Conservation (phyloP, 192 early-diverging fungal genomes). For the Backusella australiensis region DNA sequence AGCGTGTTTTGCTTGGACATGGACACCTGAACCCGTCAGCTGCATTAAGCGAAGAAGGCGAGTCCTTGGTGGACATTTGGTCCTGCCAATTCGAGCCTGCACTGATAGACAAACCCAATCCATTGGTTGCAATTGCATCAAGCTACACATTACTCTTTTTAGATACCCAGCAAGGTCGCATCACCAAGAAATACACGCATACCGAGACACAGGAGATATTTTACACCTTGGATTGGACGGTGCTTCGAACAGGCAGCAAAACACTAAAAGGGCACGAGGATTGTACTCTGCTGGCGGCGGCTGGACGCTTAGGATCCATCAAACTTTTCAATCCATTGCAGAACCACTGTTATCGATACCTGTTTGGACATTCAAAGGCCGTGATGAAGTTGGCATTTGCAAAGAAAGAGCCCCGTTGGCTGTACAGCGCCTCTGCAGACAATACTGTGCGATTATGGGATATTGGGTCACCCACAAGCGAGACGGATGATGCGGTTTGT, state of each 20-base stretch:
- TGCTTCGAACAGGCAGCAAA: conserved; percentile 6
- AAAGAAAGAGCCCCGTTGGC: conserved; percentile 40
- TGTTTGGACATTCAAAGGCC: conserved; percentile 41
- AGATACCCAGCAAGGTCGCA: conserved; percentile 38
- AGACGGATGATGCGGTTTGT: conserved; percentile 32
- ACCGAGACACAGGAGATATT: conserved; percentile 43
- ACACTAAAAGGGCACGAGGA: background rate
- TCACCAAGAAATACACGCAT: conserved; percentile 48
- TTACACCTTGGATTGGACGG: conserved; percentile 50
- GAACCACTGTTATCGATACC: conserved; percentile 44
- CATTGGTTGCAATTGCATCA: conserved; percentile 42
- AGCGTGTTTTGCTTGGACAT: conserved; percentile 11
- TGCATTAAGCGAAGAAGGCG: conserved; percentile 28
- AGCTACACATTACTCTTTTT: conserved; percentile 43
- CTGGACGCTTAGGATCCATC: conserved; percentile 46
- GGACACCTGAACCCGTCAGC: conserved; percentile 8
- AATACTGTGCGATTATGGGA: conserved; percentile 48
- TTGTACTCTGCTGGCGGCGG: conserved; percentile 41
- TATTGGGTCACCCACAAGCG: conserved; percentile 39
- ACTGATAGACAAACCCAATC: conserved; percentile 16
- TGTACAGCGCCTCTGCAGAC: conserved; percentile 42
- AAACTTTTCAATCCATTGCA: conserved; percentile 46
- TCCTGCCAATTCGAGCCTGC: conserved; percentile 41
- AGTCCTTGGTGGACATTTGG: conserved; percentile 38
- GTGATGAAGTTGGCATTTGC: conserved; percentile 42